A percentile compares a stretch with the other conserved stretches of the same genome.
These are phyloP conservation scores for Phlebiopsis flavidoalba DNA, from an alignment of 768 basidiomycete species.

Conservation along the genomic window DNA sequence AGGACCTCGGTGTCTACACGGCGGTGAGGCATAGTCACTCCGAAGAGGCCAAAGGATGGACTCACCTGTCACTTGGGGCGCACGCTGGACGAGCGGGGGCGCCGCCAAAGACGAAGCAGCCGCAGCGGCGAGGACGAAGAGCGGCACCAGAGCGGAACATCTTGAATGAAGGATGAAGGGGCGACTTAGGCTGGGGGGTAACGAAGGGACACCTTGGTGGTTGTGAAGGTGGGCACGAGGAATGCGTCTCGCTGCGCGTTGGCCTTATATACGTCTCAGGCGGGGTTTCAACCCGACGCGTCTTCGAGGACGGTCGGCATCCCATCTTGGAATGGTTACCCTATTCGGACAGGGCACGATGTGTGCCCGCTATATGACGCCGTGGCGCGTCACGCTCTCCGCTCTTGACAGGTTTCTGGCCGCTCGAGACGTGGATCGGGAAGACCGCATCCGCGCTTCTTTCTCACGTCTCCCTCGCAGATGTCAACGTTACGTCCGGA, in stretches of 20 bases:
- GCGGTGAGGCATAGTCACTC: not conserved
- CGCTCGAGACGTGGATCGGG: too few relatives aligned
- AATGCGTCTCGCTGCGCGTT: not conserved
- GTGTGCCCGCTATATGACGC: not conserved
- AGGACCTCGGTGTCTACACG: conserved; percentile 27
- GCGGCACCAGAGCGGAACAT: conserved; percentile 7
- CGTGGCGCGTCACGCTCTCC: too few relatives aligned
- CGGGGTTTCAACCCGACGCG: not conserved
- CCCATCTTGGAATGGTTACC: not conserved
- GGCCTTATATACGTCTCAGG: not conserved
- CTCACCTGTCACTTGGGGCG: conserved; percentile 8
- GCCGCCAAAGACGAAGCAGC: conserved; percentile 11
- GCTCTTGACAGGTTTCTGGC: too few relatives aligned
- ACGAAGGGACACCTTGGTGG: conserved; percentile 7
- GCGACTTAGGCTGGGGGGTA: not conserved
- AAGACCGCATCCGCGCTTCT: too few relatives aligned
- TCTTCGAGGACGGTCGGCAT: not conserved
- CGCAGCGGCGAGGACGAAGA: conserved; percentile 15
- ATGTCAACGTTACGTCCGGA: too few relatives aligned
- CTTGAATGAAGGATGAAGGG: not conserved
- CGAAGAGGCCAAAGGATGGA: not conserved
- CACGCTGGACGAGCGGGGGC: conserved; percentile 7
- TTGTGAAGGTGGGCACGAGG: conserved; percentile 10
- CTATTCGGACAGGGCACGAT: not conserved
- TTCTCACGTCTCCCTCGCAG: too few relatives aligned